These are phyloP conservation scores for Amylocystis lapponica DNA, from an alignment of 768 basidiomycete species.

Conservation along the genomic window DNA sequence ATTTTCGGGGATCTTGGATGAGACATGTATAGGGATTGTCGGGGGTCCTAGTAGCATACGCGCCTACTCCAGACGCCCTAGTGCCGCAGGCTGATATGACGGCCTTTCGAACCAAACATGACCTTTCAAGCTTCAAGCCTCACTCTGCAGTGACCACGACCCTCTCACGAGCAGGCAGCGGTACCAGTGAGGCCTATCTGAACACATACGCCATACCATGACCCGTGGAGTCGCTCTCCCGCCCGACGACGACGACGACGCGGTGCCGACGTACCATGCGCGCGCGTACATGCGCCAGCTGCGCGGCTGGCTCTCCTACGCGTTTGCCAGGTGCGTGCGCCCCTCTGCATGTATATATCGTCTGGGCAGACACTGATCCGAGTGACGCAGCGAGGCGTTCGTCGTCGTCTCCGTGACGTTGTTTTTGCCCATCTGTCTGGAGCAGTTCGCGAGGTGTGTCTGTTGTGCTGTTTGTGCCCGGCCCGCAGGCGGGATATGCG, in stretches of 20 bases:
- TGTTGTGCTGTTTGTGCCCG: not conserved
- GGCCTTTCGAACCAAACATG: no score
- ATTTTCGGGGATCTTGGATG: no score
- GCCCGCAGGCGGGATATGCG: no score
- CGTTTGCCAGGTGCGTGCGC: constrained; percentile 63
- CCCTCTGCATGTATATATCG: not conserved
- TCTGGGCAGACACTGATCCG: not conserved
- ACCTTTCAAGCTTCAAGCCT: no score
- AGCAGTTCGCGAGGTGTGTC: constrained; percentile 63
- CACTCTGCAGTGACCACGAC: no score
- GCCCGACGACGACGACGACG: not conserved
- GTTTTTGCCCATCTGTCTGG: constrained; percentile 77
- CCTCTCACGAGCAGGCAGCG: no score
- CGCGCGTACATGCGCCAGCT: constrained; percentile 31
- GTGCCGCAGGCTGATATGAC: no score
- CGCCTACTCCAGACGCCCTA: no score
- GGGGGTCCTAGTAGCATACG: no score
- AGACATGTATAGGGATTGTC: no score
- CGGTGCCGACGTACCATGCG: constrained; percentile 13
- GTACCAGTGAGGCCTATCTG: no score
- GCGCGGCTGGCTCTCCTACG: constrained; percentile 78
- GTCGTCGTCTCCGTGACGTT: constrained; percentile 76
- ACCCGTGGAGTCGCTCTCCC: not conserved
- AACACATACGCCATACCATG: no score
- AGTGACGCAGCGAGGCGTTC: constrained; percentile 58